Evolutionary conservation across 805 yeast species (phyloP).

Genomic region (Wickerhamomyces ciferrii): DNA sequence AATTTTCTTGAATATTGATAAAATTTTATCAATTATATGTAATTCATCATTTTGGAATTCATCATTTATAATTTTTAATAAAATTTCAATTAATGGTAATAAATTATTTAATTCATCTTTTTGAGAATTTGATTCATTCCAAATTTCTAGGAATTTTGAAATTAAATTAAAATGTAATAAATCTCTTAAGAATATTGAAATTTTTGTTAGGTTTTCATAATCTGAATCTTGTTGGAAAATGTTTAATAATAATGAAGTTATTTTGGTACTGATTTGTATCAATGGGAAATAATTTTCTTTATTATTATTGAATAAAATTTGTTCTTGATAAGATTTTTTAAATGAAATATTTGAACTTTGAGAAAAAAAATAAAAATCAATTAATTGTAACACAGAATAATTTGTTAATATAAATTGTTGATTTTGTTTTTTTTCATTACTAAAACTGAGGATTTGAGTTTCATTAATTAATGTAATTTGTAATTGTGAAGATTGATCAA

Average conservation of each 20-base stretch:
- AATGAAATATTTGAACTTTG: slow-evolving; percentile 54
- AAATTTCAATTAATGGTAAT: slow-evolving; percentile 35
- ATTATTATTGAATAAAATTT: slow-evolving; percentile 53
- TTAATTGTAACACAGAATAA: slow-evolving; percentile 44
- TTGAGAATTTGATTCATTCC: slow-evolving; percentile 60
- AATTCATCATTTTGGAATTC: slow-evolving; percentile 15
- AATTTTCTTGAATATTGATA: slow-evolving; percentile 34
- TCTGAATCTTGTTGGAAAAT: slow-evolving; percentile 15
- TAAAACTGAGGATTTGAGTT: slow-evolving; percentile 3
- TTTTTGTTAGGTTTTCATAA: slow-evolving; percentile 33
- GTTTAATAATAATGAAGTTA: slow-evolving; percentile 19
- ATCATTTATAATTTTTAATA: slow-evolving; percentile 25
- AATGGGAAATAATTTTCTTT: slow-evolving; percentile 43
- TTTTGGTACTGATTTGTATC: slow-evolving; percentile 23
- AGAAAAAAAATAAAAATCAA: slow-evolving; percentile 50
- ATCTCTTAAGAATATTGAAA: slow-evolving; percentile 46
- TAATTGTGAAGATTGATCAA: slow-evolving; percentile 14
- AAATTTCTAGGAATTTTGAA: slow-evolving; percentile 51
- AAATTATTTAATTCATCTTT: slow-evolving; percentile 47
- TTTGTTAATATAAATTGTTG: slow-evolving; percentile 29
- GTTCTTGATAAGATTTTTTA: slow-evolving; percentile 59
- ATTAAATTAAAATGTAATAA: slow-evolving; percentile 50
- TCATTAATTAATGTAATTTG: slow-evolving; percentile 7
- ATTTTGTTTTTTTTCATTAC: slow-evolving; percentile 12
- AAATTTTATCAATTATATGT: slow-evolving; percentile 36